phyloP scores from a whole-genome alignment of 768 basidiomycete genomes.

The Tricholoma sp. region DNA sequence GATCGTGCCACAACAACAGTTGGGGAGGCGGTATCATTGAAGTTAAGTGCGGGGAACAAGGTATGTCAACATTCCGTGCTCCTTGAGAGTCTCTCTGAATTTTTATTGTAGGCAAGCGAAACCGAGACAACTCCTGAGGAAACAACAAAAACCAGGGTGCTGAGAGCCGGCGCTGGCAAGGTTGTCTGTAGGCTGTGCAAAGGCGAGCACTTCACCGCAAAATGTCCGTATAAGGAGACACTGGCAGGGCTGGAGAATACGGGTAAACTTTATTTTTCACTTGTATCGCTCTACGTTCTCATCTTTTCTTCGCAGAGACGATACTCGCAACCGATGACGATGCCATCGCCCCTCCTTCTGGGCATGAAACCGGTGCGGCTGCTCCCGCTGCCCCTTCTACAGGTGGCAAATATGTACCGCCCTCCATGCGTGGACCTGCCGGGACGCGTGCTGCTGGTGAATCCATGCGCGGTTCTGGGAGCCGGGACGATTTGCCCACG shows the following conservation, averaged over 20 bases:
- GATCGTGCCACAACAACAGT: constrained; percentile 94
- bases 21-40: constrained; percentile 51
- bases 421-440: constrained; percentile 73
- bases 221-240: constrained; percentile 97
- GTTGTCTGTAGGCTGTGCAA: constrained; percentile 92
- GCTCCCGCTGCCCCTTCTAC: constrained; percentile 32
- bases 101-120: constrained; percentile 47
- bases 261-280: constrained; percentile 30
- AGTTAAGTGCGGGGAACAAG: constrained; percentile 56
- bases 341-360: constrained; percentile 17
- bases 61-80: constrained; percentile 24
- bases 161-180: constrained; percentile 77
- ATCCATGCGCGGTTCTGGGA: constrained; percentile 60
- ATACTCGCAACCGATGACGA: constrained; percentile 38
- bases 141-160: constrained; percentile 57
- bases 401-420: constrained; percentile 88
- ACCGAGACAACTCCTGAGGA: constrained; percentile 63
- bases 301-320: constrained; percentile 18
- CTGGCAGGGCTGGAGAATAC: constrained; percentile 68
- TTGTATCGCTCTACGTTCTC: background rate
- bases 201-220: constrained; percentile 96
- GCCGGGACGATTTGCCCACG: constrained; percentile 90
- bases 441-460: constrained; percentile 69
- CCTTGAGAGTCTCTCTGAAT: background rate
- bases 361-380: constrained; percentile 30